Evolutionary conservation across 116 monocot genomes (phyloP).

Genomic region (Iris pallida): DNA sequence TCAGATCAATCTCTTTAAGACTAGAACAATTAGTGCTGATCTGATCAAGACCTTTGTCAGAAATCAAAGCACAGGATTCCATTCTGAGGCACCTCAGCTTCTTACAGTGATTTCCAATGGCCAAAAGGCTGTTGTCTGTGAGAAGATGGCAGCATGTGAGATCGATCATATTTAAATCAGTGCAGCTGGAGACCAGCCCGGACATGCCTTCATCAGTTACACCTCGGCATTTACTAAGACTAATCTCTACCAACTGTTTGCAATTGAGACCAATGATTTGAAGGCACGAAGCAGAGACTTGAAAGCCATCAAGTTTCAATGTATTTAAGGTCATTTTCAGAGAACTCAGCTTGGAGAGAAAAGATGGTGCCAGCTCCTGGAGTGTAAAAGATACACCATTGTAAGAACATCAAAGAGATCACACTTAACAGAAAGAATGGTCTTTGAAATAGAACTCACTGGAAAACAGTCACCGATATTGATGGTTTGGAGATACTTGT

Average conservation of each 20-base stretch:
- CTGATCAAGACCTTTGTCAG: conserved; percentile 52
- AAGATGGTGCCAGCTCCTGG: conserved; percentile 44
- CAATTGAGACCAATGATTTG: conserved; percentile 43
- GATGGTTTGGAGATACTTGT: conserved; percentile 52
- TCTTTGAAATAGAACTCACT: conserved; percentile 29
- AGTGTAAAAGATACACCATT: conserved; percentile 2
- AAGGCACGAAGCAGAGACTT: conserved; percentile 46
- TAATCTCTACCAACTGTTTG: conserved; percentile 64
- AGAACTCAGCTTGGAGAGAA: conserved; percentile 50
- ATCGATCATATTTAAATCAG: conserved; percentile 45
- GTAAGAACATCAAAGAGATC: neutral
- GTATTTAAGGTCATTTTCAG: conserved; percentile 30
- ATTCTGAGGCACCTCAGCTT: conserved; percentile 44
- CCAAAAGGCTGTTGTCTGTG: conserved; percentile 46
- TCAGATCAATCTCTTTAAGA: conserved; percentile 78
- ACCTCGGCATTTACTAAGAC: conserved; percentile 72
- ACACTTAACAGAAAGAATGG: neutral
- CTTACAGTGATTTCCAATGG: conserved; percentile 49
- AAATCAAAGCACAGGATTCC: conserved; percentile 68
- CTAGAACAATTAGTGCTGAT: conserved; percentile 36
- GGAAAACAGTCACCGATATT: conserved; percentile 54
- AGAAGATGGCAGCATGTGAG: conserved; percentile 74
- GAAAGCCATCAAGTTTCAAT: conserved; percentile 60
- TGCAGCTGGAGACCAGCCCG: conserved; percentile 43
- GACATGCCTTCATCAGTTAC: conserved; percentile 67